Evolutionary conservation across 495 filamentous ascomycete species (phyloP).

Genomic region (Penicillium taxi): DNA sequence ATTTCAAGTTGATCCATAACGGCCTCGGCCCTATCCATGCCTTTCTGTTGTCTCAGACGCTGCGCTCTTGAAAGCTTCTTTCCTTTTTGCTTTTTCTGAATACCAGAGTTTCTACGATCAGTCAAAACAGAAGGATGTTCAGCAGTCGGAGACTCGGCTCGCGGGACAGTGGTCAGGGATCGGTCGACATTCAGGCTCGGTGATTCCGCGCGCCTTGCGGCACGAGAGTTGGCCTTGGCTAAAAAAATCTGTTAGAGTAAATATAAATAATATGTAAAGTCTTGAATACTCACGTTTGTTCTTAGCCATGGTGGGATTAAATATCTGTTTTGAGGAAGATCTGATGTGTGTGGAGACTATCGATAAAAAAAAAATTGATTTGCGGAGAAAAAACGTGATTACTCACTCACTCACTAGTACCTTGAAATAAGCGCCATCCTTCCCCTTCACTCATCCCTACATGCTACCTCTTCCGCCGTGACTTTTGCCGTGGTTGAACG

Average conservation of each 20-base stretch:
- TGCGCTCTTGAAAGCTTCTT: slow-evolving; percentile 56
- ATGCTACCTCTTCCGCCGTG: not conserved
- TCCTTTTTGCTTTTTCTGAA: slow-evolving; percentile 59
- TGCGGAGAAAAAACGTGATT: too few species aligned
- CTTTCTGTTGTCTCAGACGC: slow-evolving; percentile 59
- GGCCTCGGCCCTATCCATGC: slow-evolving; percentile 63
- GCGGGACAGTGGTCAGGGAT: slow-evolving; percentile 55
- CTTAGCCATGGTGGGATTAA: slow-evolving; percentile 44
- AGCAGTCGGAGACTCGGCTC: slow-evolving; percentile 43
- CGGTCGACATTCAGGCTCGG: slow-evolving; percentile 68
- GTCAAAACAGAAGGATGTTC: slow-evolving; percentile 54
- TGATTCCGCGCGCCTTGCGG: slow-evolving; percentile 62
- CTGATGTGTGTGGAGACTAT: slow-evolving; percentile 29
- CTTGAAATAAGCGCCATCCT: too few species aligned
- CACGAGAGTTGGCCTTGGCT: slow-evolving; percentile 58
- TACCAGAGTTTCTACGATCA: slow-evolving; percentile 48
- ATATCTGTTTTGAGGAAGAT: slow-evolving; percentile 16
- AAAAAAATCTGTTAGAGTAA: slow-evolving; percentile 16
- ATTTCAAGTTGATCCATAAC: slow-evolving; percentile 60
- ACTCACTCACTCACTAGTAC: too few species aligned
- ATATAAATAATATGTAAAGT: not conserved
- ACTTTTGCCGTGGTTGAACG: slow-evolving; percentile 2
- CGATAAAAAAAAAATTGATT: slow-evolving; percentile 37
- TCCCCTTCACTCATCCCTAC: not conserved
- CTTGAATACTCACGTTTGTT: slow-evolving; percentile 31